A percentile compares a stretch with the other conserved stretches of the same genome.
Evolutionary conservation across 2,329 filamentous ascomycete species (phyloP).

Genomic region (Madurella fahalii): DNA sequence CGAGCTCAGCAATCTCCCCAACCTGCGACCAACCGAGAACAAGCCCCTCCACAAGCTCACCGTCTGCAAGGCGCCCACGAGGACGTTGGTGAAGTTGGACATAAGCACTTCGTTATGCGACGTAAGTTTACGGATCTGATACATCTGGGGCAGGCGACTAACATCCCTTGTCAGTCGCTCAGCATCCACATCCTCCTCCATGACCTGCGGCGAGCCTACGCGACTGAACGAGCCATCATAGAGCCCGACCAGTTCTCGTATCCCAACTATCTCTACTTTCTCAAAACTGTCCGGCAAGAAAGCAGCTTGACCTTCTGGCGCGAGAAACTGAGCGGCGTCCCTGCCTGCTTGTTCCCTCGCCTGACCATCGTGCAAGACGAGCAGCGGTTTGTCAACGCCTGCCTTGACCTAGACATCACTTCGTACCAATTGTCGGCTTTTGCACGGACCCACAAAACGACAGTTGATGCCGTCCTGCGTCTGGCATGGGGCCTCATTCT

Average conservation of each 20-base stretch:
- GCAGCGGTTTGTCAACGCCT: conserved; percentile 33
- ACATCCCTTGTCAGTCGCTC: conserved; percentile 27
- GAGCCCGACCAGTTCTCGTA: conserved; percentile 34
- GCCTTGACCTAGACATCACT: conserved; percentile 40
- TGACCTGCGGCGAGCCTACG: conserved; percentile 46
- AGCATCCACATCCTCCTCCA: conserved; percentile 45
- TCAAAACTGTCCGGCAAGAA: conserved; percentile 32
- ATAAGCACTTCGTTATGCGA: conserved; percentile 50
- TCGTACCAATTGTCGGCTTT: conserved; percentile 43
- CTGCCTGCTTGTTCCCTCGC: conserved; percentile 45
- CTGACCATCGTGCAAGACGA: conserved; percentile 29
- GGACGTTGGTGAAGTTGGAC: conserved; percentile 47
- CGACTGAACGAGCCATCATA: conserved; percentile 35
- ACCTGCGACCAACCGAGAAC: conserved; percentile 33
- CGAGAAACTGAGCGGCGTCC: conserved; percentile 35
- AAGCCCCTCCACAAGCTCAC: conserved; percentile 49
- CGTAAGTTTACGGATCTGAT: conserved; percentile 23
- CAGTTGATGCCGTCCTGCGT: conserved; percentile 48
- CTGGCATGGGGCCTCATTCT: conserved; percentile 59
- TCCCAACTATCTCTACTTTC: conserved; percentile 37
- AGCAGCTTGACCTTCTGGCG: conserved; percentile 45
- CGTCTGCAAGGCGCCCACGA: conserved; percentile 43
- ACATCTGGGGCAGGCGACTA: background rate
- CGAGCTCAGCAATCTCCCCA: conserved; percentile 40
- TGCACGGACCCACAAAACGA: conserved; percentile 37